These are phyloP conservation scores for Suillus subluteus DNA, from an alignment of 768 basidiomycete genomes.

Conservation along the genomic window DNA sequence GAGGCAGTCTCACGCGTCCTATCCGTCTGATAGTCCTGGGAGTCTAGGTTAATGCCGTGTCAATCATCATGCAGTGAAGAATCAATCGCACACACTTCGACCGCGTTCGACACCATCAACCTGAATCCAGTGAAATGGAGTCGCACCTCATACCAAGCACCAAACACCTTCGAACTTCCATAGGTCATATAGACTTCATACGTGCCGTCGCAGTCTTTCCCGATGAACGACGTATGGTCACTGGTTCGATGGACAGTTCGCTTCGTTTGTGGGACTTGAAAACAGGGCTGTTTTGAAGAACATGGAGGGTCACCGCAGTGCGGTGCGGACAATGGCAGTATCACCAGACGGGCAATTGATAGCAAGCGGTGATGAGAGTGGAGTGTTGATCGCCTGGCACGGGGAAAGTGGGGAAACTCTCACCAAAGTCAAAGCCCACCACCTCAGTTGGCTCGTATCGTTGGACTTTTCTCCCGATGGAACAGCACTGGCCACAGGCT, in stretches of 20 bases:
- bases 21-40: too few relatives aligned
- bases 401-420: too few relatives aligned
- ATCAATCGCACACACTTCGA: too few relatives aligned
- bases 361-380: background rate
- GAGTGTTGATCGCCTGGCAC: background rate
- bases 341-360: background rate
- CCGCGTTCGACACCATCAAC: too few relatives aligned
- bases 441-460: too few relatives aligned
- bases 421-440: too few relatives aligned
- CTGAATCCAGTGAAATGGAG: too few relatives aligned
- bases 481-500: too few relatives aligned
- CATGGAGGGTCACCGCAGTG: background rate
- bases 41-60: too few relatives aligned
- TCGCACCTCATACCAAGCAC: background rate
- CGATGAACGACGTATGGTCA: background rate
- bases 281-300: background rate
- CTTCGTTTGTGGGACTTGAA: background rate
- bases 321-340: background rate
- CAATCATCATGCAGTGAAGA: too few relatives aligned
- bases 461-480: too few relatives aligned
- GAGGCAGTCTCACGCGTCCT: too few relatives aligned
- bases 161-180: background rate
- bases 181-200: background rate
- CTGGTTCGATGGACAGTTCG: background rate
- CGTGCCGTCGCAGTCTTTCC: background rate